Percentiles rank a stretch among this genome's conserved stretches.
Conservation (phyloP, 2,329 filamentous ascomycete species). For the Calonectria fujianensis region DNA sequence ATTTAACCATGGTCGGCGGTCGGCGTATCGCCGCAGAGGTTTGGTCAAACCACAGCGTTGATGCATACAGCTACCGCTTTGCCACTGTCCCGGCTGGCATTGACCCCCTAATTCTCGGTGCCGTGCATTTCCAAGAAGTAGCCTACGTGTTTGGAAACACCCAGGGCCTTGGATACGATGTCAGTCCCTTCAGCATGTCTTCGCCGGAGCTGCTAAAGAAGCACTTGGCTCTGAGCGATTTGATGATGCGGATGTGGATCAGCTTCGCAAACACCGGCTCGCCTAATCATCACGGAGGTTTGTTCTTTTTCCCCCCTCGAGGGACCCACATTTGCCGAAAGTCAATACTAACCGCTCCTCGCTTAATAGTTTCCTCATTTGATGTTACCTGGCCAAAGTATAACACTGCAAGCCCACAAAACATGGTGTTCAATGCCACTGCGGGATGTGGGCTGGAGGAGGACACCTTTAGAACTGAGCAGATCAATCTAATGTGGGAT, state of each 20-base stretch:
- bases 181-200: not conserved
- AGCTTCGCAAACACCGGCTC: conserved; percentile 11
- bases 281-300: conserved; percentile 10
- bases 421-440: not conserved
- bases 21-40: not conserved
- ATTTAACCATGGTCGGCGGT: not conserved
- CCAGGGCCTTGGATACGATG: not conserved
- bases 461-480: not conserved
- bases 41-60: not conserved
- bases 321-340: not conserved
- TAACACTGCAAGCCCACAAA: not conserved
- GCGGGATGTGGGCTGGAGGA: not conserved
- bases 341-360: not conserved
- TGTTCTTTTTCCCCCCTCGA: not conserved
- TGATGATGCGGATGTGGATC: conserved; percentile 16
- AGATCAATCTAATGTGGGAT: not conserved
- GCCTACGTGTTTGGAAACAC: not conserved
- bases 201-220: not conserved
- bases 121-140: conserved; percentile 7
- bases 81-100: not conserved
- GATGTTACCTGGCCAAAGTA: not conserved
- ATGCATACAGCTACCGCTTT: conserved; percentile 8
- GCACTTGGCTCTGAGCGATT: conserved; percentile 7
- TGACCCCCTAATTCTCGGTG: not conserved
- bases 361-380: not conserved